Conservation (phyloP, 2,329 filamentous ascomycete genomes). For the Westerdykella aurantiaca region DNA sequence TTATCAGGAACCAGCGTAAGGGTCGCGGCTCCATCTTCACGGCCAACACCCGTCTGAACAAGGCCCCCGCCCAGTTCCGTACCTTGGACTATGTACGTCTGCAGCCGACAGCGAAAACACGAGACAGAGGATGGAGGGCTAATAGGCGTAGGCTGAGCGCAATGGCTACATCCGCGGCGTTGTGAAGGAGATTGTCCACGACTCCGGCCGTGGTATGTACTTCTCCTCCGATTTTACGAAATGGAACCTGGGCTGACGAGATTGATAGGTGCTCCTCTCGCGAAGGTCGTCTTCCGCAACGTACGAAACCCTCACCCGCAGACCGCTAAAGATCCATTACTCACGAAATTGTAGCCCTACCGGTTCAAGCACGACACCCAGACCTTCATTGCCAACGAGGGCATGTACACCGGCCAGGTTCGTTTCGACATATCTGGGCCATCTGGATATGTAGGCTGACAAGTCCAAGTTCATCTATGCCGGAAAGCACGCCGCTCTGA, state of each 20-base stretch:
- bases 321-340: slow-evolving; percentile 5
- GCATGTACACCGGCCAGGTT: slow-evolving; percentile 97
- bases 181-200: slow-evolving; percentile 99
- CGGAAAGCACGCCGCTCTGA: slow-evolving; percentile 96
- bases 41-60: slow-evolving; percentile 67
- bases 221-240: slow-evolving; percentile 2
- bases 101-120: slow-evolving; percentile 15
- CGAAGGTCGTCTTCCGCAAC: slow-evolving; percentile 94
- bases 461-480: slow-evolving; percentile 80
- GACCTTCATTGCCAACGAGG: slow-evolving; percentile 99
- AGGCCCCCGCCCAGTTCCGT: slow-evolving; percentile 92
- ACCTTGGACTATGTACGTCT: slow-evolving; percentile 73
- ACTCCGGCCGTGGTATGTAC: slow-evolving; percentile 81
- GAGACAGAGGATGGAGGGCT: slow-evolving; percentile 28
- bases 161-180: slow-evolving; percentile 97
- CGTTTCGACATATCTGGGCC: slow-evolving; percentile 13
- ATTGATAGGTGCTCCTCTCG: slow-evolving; percentile 63
- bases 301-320: slow-evolving; percentile 14
- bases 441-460: slow-evolving; percentile 13
- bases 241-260: slow-evolving; percentile 15
- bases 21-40: slow-evolving; percentile 73
- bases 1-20: slow-evolving; percentile 69
- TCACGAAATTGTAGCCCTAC: slow-evolving; percentile 58
- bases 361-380: slow-evolving; percentile 95
- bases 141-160: slow-evolving; percentile 59